Conservation (phyloP, 371 early-diverging fungal species). For the Mortierella sp. region DNA sequence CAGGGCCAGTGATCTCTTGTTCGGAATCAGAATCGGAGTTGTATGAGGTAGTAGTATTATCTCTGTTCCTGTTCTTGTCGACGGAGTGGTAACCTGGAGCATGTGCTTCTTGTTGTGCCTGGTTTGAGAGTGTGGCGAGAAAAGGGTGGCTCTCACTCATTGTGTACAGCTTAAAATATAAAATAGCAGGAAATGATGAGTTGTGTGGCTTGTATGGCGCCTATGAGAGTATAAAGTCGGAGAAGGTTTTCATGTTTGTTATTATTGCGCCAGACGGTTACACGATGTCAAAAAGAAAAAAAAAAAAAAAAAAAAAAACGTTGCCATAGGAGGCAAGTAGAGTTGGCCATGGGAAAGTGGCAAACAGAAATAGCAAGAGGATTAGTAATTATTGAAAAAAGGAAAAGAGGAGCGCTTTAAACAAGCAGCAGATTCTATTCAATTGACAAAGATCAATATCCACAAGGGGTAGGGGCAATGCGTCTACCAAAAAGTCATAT, state of each 20-base stretch:
- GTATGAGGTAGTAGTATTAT: neutral
- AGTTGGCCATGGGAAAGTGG: neutral
- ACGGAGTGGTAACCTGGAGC: conserved; percentile 12
- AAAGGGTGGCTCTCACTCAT: conserved; percentile 21
- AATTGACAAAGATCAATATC: neutral
- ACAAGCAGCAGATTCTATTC: neutral
- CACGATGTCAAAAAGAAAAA: neutral
- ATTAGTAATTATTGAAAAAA: too few relatives aligned
- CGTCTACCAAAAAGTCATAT: too few relatives aligned
- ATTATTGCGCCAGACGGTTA: conserved; percentile 2
- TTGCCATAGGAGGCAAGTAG: neutral
- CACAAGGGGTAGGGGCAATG: neutral
- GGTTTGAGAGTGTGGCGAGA: neutral
- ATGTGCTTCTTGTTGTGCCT: conserved; percentile 4
- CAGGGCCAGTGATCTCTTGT: neutral
- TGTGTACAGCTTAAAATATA: neutral
- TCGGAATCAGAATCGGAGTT: conserved; percentile 14
- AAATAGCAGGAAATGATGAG: neutral
- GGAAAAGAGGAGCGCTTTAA: neutral
- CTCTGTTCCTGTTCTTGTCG: neutral
- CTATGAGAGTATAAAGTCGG: neutral
- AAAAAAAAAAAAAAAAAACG: too few relatives aligned
- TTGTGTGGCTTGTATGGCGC: conserved; percentile 21
- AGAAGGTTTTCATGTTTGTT: neutral
- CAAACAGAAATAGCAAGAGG: neutral